Percentiles rank a stretch among this genome's conserved stretches.
These are phyloP conservation scores for Trametes sp. DNA, from an alignment of 1,284 basidiomycete genomes.

Conservation along the genomic window DNA sequence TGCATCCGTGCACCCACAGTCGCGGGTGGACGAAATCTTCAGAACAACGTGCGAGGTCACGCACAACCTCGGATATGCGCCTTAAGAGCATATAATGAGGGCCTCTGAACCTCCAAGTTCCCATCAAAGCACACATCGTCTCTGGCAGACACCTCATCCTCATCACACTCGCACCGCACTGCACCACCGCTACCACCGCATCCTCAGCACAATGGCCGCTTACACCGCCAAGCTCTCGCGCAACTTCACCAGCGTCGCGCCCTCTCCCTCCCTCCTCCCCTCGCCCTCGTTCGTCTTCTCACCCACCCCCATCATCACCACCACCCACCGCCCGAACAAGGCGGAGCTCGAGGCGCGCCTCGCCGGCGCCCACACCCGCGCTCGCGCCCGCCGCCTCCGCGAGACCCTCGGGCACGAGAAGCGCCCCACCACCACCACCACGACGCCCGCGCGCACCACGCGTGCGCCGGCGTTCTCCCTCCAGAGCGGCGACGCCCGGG, in stretches of 20 bases:
- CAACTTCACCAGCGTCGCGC: conserved; percentile 11
- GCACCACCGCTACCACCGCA: neutral
- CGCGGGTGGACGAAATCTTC: neutral
- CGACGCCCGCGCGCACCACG: conserved; percentile 12
- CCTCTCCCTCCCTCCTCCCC: conserved; percentile 19
- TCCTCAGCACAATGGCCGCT: conserved; percentile 18
- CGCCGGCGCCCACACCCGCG: conserved; percentile 27
- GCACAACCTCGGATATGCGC: neutral
- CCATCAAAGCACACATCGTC: neutral
- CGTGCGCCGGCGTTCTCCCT: conserved; percentile 12
- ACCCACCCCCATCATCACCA: conserved; percentile 1
- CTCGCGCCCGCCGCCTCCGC: conserved; percentile 26
- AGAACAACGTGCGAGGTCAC: neutral
- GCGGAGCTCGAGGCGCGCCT: conserved; percentile 31
- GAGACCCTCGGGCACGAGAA: conserved; percentile 10
- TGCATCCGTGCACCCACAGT: neutral
- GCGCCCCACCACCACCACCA: neutral
- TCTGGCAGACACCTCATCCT: neutral
- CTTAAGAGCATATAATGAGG: conserved; percentile 18
- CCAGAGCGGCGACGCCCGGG: conserved; percentile 9
- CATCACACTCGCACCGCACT: conserved; percentile 3
- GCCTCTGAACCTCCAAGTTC: conserved; percentile 4
- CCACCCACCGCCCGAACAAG: conserved; percentile 30
- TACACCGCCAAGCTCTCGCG: conserved; percentile 14
- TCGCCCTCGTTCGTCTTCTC: conserved; percentile 10